Conservation (phyloP, 176 grass and related monocot genomes). For the Cocos nucifera region DNA sequence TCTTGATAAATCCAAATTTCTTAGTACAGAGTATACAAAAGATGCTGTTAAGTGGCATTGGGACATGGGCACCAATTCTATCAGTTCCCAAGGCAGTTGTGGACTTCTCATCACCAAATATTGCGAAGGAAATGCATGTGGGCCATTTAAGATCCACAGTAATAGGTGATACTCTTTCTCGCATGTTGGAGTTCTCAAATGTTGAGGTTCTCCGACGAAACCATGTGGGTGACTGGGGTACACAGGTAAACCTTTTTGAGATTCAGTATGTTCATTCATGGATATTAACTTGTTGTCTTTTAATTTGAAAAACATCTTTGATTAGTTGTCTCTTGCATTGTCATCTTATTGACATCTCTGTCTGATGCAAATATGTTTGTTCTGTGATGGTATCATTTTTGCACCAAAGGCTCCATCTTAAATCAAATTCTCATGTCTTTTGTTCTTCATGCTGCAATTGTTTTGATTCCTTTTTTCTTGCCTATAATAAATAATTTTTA, state of each 20-base stretch:
- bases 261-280: too few relatives aligned
- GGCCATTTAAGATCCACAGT: conserved; percentile 90
- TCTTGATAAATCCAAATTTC: conserved; percentile 2
- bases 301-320: too few relatives aligned
- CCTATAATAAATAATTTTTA: too few relatives aligned
- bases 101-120: conserved; percentile 96
- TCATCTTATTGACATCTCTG: too few relatives aligned
- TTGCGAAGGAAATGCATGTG: conserved; percentile 99
- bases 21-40: conserved; percentile 65
- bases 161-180: conserved; percentile 80
- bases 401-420: too few relatives aligned
- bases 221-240: conserved; percentile 98
- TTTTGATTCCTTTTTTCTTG: too few relatives aligned
- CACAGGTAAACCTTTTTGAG: conserved; percentile 48
- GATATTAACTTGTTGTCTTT: too few relatives aligned
- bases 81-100: conserved; percentile 57
- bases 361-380: too few relatives aligned
- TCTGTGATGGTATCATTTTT: too few relatives aligned
- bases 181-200: conserved; percentile 96
- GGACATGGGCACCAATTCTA: conserved; percentile 72
- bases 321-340: too few relatives aligned
- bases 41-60: conserved; percentile 78
- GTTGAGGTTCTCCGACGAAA: conserved; percentile 83
- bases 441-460: too few relatives aligned
- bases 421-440: too few relatives aligned